Base-by-base conservation (phyloP, 176 grass and related monocot genomes). In the Chloris gayana region DNA sequence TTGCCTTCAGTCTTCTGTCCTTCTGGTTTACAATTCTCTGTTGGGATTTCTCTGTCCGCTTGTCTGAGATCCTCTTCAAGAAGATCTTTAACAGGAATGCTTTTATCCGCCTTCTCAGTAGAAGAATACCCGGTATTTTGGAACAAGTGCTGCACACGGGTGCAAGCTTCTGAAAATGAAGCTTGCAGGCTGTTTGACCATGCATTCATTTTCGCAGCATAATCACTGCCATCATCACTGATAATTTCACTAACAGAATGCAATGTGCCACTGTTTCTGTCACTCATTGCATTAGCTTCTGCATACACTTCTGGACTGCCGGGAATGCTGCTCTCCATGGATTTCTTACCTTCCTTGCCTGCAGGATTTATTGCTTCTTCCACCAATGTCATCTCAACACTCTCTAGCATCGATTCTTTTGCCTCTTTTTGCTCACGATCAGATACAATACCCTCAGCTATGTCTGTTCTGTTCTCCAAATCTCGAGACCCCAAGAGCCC, bases 231-330 rank as follows among this genome's bases (percentile, higher is more conserved):
- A 59, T 41, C 67, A 72, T 79, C 80, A 18, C 11, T 64, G 5
- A 89, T 70, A 73, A 83, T 37, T 80, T 77, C 80, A 46, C 74
- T 71, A 77, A 54, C 75, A 84, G 76, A 79, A 89, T 79, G 61
- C 73, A 74, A 80, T 37, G 57, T 24, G 38, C 69, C 44, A 68
- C 22, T 18, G 34, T 69, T 67, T 59, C 14, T 21, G 56, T 72
- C 50, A 82, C 71, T 72, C 51, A 11, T 85, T 71, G 75, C 78
- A 82, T 73, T 44, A 83, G 74, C 64, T 59, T 86, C 83, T 61
- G 29, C 72, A 88, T 33, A 80, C 46, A 72, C 64, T 70, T 85
- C 65, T 47, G 17, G 26, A 79, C 11, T 42, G 59, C 26, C 57
- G 13, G 18, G 6, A 30, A 67, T 31, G 35, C 26, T 30, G 21